Conservation (phyloP, 2,329 filamentous ascomycete species). For the Alternaria burnsii region DNA sequence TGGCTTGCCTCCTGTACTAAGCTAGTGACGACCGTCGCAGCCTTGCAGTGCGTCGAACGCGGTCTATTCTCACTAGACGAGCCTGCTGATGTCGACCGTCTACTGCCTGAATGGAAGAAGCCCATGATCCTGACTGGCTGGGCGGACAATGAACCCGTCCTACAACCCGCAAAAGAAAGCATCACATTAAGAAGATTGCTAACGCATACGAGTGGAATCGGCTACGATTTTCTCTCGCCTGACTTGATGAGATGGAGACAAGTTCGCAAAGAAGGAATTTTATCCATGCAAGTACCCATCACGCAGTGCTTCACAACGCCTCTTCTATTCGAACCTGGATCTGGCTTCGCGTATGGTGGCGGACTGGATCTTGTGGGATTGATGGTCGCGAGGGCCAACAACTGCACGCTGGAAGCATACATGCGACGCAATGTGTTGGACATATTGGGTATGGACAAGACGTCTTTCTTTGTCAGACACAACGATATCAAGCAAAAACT, state of each 20-base stretch:
- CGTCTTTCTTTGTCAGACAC: constrained; percentile 26
- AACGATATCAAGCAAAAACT: constrained; percentile 23
- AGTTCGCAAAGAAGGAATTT: constrained; percentile 16
- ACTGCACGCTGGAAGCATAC: constrained; percentile 25
- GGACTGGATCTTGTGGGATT: constrained; percentile 36
- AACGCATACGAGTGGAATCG: constrained; percentile 38
- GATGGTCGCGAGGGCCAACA: constrained; percentile 35
- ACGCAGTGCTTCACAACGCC: constrained; percentile 23
- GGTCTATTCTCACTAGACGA: constrained; percentile 37
- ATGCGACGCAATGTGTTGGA: constrained; percentile 27
- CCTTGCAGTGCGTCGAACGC: constrained; percentile 42
- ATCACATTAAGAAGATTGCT: constrained; percentile 35
- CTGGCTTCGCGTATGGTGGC: constrained; percentile 30
- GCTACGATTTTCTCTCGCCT: constrained; percentile 31
- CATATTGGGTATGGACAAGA: constrained; percentile 32
- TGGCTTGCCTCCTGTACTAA: constrained; percentile 47
- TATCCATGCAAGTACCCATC: constrained; percentile 19
- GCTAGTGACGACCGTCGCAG: constrained; percentile 37
- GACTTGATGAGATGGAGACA: constrained; percentile 26
- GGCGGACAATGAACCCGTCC: constrained; percentile 16
- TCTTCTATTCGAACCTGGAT: constrained; percentile 40
- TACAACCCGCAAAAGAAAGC: constrained; percentile 26
- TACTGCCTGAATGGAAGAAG: constrained; percentile 38
- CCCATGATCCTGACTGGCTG: constrained; percentile 29
- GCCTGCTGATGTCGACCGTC: constrained; percentile 27